Conservation (phyloP, 148 eudicot genomes). For the Linanthus parryae region DNA sequence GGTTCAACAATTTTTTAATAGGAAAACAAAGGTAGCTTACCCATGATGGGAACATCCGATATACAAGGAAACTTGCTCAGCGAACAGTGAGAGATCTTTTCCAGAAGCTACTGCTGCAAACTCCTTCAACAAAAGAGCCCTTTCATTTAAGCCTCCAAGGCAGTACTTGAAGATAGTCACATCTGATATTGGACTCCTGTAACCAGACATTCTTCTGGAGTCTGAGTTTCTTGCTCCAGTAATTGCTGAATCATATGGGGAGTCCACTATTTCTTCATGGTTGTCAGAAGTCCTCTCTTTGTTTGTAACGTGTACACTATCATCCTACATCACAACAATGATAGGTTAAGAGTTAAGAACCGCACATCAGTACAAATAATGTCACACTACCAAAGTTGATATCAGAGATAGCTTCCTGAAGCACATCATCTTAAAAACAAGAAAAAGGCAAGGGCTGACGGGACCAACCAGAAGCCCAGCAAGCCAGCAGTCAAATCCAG, state of each 20-base stretch:
- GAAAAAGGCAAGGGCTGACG: not conserved
- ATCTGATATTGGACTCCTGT: slow-evolving; percentile 51
- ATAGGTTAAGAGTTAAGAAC: slow-evolving; percentile 4
- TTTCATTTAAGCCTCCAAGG: slow-evolving; percentile 77
- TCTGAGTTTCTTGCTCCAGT: slow-evolving; percentile 42
- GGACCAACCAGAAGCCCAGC: not conserved
- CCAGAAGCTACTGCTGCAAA: slow-evolving; percentile 41
- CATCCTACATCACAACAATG: slow-evolving; percentile 24
- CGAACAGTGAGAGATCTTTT: slow-evolving; percentile 54
- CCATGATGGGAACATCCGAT: slow-evolving; percentile 91
- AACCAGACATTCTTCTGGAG: slow-evolving; percentile 28
- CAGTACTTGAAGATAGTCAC: slow-evolving; percentile 73
- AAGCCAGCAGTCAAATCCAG: too few relatives aligned
- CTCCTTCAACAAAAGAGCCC: slow-evolving; percentile 69
- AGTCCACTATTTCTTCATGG: slow-evolving; percentile 36
- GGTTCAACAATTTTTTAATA: too few relatives aligned
- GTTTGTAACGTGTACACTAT: slow-evolving; percentile 24
- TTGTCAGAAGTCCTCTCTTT: slow-evolving; percentile 41
- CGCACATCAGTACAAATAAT: slow-evolving; percentile 3
- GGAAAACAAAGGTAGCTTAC: too few relatives aligned
- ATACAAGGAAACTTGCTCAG: slow-evolving; percentile 61
- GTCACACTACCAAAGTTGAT: not conserved
- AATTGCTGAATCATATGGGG: slow-evolving; percentile 61
- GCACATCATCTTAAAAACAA: not conserved
- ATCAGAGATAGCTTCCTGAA: not conserved